These are phyloP conservation scores for Lentinula guzmanii DNA, from an alignment of 768 basidiomycete genomes.

Conservation along the genomic window DNA sequence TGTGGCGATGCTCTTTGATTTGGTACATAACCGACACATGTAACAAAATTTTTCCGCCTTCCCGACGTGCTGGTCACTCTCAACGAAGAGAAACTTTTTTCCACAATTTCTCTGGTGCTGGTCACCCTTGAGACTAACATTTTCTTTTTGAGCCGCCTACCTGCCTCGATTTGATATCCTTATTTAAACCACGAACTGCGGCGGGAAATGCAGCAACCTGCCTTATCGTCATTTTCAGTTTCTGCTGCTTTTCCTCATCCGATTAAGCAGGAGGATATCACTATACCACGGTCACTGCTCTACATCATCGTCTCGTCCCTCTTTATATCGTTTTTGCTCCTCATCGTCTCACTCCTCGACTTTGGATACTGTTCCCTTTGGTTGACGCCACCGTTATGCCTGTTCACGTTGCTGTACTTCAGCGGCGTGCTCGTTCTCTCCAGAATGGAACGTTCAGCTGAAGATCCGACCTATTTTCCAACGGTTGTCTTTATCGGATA, in stretches of 20 bases:
- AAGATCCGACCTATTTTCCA: slow-evolving; percentile 26
- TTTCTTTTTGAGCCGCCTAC: slow-evolving; percentile 5
- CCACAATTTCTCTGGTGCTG: slow-evolving; percentile 18
- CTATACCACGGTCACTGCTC: slow-evolving; percentile 21
- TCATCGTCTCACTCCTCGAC: slow-evolving; percentile 27
- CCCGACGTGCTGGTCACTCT: slow-evolving; percentile 22
- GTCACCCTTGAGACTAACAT: slow-evolving; percentile 14
- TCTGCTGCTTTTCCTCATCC: slow-evolving; percentile 4
- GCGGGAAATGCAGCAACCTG: slow-evolving; percentile 5
- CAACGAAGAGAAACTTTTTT: slow-evolving; percentile 7
- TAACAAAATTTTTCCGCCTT: not conserved
- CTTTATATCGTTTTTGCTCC: slow-evolving; percentile 15
- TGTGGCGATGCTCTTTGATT: not conserved
- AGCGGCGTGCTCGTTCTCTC: slow-evolving; percentile 19
- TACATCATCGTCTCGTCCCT: slow-evolving; percentile 21
- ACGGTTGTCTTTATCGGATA: slow-evolving; percentile 23
- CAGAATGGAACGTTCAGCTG: slow-evolving; percentile 16
- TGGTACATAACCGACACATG: not conserved
- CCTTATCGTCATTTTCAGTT: not conserved
- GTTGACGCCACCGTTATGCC: slow-evolving; percentile 22
- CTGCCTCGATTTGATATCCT: not conserved
- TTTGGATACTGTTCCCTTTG: slow-evolving; percentile 27
- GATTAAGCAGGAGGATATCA: slow-evolving; percentile 5
- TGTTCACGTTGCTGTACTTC: slow-evolving; percentile 25
- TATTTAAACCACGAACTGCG: not conserved